Conservation (phyloP, 192 early-diverging fungal species). For the Coemansia sp. region DNA sequence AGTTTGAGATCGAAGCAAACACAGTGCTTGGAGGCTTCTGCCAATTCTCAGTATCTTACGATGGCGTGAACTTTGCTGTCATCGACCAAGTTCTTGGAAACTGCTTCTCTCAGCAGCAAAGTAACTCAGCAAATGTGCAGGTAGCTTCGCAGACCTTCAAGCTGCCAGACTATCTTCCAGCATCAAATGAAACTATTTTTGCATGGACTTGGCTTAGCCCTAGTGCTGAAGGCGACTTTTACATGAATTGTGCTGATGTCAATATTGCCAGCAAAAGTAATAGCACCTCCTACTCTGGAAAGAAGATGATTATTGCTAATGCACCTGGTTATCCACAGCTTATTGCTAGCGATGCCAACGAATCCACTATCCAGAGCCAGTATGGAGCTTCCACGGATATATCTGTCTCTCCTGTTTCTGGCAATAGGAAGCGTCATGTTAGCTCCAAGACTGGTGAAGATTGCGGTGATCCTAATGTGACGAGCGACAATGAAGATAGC, state of each 20-base stretch:
- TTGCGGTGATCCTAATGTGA: slow-evolving; percentile 1
- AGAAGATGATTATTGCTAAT: slow-evolving; percentile 18
- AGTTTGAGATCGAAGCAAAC: slow-evolving; percentile 43
- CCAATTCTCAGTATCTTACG: slow-evolving; percentile 65
- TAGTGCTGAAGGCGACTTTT: slow-evolving; percentile 58
- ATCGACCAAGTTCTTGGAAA: slow-evolving; percentile 38
- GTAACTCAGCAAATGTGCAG: not conserved
- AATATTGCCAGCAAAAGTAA: slow-evolving; percentile 1
- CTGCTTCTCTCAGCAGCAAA: slow-evolving; percentile 28
- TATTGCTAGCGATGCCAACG: not conserved
- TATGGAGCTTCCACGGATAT: slow-evolving; percentile 1
- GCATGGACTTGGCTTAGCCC: slow-evolving; percentile 66
- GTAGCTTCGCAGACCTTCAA: slow-evolving; percentile 32
- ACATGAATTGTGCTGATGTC: slow-evolving; percentile 49
- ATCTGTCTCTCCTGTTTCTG: not conserved
- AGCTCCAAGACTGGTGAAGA: slow-evolving; percentile 5
- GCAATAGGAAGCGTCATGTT: slow-evolving; percentile 28
- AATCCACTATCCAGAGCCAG: not conserved
- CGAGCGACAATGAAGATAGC: not conserved
- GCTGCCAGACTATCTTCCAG: slow-evolving; percentile 55
- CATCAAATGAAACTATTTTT: slow-evolving; percentile 54
- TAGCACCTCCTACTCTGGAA: slow-evolving; percentile 13
- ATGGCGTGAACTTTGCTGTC: slow-evolving; percentile 61
- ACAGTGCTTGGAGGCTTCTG: slow-evolving; percentile 65
- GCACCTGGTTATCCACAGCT: slow-evolving; percentile 2